phyloP scores from a whole-genome alignment of 164 flowering plant species.

The Protea cynaroides region DNA sequence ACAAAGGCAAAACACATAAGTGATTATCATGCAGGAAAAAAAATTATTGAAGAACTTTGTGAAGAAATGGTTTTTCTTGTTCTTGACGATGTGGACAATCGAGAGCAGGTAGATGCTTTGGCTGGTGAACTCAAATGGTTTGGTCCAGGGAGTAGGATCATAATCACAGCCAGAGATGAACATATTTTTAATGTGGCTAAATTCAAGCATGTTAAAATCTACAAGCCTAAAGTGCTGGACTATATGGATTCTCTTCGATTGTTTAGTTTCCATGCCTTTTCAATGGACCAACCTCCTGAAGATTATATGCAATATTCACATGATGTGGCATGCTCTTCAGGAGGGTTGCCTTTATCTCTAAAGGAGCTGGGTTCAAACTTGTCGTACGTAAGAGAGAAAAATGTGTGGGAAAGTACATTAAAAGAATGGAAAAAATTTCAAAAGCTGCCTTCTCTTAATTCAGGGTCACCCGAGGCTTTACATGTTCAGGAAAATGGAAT shows the following conservation, averaged over 20 bases:
- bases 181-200: not conserved
- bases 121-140: constrained; percentile 15
- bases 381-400: not conserved
- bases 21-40: not conserved
- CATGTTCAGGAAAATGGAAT: no score
- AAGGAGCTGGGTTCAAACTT: constrained; percentile 5
- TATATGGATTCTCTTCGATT: constrained; percentile 3
- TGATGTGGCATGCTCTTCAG: not conserved
- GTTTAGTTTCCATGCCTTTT: constrained; percentile 12
- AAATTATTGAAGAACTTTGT: not conserved
- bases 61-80: constrained; percentile 11
- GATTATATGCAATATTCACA: not conserved
- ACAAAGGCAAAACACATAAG: not conserved
- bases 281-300: not conserved
- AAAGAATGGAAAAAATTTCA: no score
- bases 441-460: no score
- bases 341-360: constrained; percentile 5
- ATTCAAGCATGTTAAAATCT: not conserved
- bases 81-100: constrained; percentile 21
- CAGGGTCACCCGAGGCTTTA: no score
- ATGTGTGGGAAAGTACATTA: constrained; percentile 13
- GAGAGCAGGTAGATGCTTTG: constrained; percentile 8
- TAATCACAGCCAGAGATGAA: constrained; percentile 12
- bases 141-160: not conserved
- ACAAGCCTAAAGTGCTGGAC: not conserved